Evolutionary conservation across 2,329 filamentous ascomycete genomes (phyloP), one percentile per base, ranked within the genome.

Genomic region (Anisogramma anomala): DNA sequence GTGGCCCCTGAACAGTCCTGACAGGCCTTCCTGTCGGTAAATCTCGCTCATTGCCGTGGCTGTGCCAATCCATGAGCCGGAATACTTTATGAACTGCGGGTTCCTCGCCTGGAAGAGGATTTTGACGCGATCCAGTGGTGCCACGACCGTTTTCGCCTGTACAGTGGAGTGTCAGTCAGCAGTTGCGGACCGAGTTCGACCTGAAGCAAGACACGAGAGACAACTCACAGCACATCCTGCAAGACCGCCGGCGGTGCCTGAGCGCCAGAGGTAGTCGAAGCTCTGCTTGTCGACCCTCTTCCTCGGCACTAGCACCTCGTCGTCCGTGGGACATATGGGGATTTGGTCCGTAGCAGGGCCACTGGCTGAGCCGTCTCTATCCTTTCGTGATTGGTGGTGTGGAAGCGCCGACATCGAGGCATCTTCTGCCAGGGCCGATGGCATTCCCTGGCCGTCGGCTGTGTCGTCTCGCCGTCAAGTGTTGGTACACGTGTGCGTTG

Each of bases 101-200:
- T 91, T 95, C 55, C 83, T 86, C 39, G 91, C 83, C 61, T 98
- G 91, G 65, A 98, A 96, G 31, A 98, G 82, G 56, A 98, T 98
- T 65, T 98, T 98, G 55, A 98, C 91, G 50, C 91, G 82, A 64
- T 98, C 91, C 49, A 98, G 82, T 18, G 91, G 91, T 18, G 87
- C 91, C 27, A 98, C 93, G 6, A 94, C 70, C 0, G 89, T 95
- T 70, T 98, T 98, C 47, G 84, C 91, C 87, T 94, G 52, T 38
- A 33, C 17, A 10, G 13, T 10, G 6, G 36, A 13, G 18, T 6
- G 33, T 58, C 37, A 55, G 49, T 23, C 22, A 9, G 9, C 22
- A 23, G 22, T 9, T 23, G 22, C 6, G 22, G 22, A n/a, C 11
- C 23, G 2, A 8, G 9, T 10, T 25, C 30, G 7, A 20, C 13